Evolutionary conservation across 2,329 filamentous ascomycete genomes (phyloP).

Genomic region (Cytospora mali): DNA sequence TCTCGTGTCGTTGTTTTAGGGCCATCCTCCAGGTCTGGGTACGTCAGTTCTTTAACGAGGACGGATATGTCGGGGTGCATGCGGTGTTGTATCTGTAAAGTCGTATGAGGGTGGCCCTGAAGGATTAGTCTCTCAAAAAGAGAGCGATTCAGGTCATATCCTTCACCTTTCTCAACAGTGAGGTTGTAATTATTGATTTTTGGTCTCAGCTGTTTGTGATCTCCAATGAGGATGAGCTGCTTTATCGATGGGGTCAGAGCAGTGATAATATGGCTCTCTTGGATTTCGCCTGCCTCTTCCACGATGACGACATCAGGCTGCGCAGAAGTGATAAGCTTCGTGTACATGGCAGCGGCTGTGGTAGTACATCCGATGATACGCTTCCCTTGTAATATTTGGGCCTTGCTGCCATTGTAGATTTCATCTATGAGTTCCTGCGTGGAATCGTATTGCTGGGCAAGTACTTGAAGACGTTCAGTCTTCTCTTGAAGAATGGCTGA

Average conservation of each 20-base stretch:
- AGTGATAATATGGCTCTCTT: conserved; percentile 68
- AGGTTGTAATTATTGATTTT: conserved; percentile 65
- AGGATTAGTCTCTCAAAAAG: conserved; percentile 69
- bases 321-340: conserved; percentile 54
- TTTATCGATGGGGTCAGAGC: conserved; percentile 58
- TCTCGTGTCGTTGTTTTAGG: conserved; percentile 50
- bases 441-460: conserved; percentile 46
- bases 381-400: conserved; percentile 51
- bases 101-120: conserved; percentile 55
- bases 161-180: conserved; percentile 64
- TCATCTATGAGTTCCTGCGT: conserved; percentile 45
- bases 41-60: conserved; percentile 60
- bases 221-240: conserved; percentile 71
- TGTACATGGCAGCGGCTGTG: conserved; percentile 67
- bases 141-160: conserved; percentile 68
- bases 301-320: conserved; percentile 64
- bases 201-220: conserved; percentile 72
- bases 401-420: conserved; percentile 47
- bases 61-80: conserved; percentile 70
- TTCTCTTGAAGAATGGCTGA: conserved; percentile 53
- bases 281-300: conserved; percentile 74
- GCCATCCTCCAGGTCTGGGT: conserved; percentile 62
- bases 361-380: conserved; percentile 72
- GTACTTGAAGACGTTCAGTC: conserved; percentile 42
- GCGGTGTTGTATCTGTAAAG: conserved; percentile 64